Conservation (phyloP, 2,329 filamentous ascomycete genomes). For the Endocalyx cinctus region DNA sequence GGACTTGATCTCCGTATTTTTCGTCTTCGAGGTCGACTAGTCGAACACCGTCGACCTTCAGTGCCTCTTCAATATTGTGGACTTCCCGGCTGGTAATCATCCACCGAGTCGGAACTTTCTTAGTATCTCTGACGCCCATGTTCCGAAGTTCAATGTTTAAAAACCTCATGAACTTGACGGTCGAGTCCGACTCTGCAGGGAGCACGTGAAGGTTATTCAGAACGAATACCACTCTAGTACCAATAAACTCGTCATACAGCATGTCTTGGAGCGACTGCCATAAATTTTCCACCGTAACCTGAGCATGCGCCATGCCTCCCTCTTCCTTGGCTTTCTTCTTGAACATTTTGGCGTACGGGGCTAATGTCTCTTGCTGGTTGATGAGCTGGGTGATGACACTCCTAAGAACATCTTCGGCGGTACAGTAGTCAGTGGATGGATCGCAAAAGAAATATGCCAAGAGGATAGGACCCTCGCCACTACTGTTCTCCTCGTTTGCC, state of each 20-base stretch:
- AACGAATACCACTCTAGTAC: not conserved
- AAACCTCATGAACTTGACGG: not conserved
- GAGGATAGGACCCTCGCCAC: not conserved
- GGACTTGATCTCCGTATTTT: not conserved
- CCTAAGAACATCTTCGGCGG: not conserved
- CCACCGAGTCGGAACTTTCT: not conserved
- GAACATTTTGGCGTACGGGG: slow-evolving; percentile 1
- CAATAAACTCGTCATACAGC: not conserved
- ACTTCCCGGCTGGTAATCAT: not conserved
- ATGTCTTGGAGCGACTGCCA: slow-evolving; percentile 1
- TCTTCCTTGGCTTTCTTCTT: not conserved
- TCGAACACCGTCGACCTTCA: not conserved
- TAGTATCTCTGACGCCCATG: not conserved
- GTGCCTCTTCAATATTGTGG: not conserved
- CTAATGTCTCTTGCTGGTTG: not conserved
- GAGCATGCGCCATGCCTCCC: not conserved
- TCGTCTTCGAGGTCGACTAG: not conserved
- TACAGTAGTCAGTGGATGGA: not conserved
- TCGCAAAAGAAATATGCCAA: not conserved
- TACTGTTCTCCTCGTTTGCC: not conserved
- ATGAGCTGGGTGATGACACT: not conserved
- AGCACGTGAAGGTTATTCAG: slow-evolving; percentile 1
- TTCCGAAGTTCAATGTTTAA: too few relatives aligned
- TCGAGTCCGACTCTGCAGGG: not conserved
- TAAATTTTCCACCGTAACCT: not conserved